Percentiles rank a stretch among this genome's conserved stretches.
Evolutionary conservation across 345 rosid genomes (phyloP).

Genomic region (Cardamine chenopodiifolia): DNA sequence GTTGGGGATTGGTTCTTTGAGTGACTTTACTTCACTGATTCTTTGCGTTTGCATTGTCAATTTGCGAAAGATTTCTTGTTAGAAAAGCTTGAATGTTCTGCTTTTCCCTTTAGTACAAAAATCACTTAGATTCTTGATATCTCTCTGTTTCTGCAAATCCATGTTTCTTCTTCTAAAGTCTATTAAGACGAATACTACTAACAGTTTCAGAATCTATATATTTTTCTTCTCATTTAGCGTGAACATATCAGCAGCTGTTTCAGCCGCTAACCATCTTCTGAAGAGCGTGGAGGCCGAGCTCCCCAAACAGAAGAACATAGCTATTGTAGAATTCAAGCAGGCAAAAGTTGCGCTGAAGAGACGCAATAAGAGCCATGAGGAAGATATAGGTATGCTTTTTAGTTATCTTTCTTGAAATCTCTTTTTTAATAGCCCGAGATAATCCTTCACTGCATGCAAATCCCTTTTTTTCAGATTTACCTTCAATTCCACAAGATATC

Average conservation of each 20-base stretch:
- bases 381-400: constrained; percentile 47
- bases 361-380: constrained; percentile 49
- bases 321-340: constrained; percentile 67
- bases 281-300: constrained; percentile 68
- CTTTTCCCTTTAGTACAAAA: no score
- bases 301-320: constrained; percentile 83
- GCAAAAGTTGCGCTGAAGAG: constrained; percentile 77
- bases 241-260: constrained; percentile 62
- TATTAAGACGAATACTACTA: not conserved
- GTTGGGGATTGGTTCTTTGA: not conserved
- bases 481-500: constrained; percentile 73
- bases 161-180: constrained; percentile 1
- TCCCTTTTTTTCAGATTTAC: constrained; percentile 47
- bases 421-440: not conserved
- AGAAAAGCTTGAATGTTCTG: not conserved
- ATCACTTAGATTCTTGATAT: not conserved
- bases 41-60: not conserved
- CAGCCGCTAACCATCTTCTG: constrained; percentile 67
- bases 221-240: constrained; percentile 43
- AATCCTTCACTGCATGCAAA: not conserved
- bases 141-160: not conserved
- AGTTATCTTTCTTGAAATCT: not conserved
- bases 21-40: not conserved
- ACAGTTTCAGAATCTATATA: constrained; percentile 1
- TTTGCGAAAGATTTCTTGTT: no score